These are phyloP conservation scores for Mrakia frigida DNA, from an alignment of 768 basidiomycete species.

Conservation along the genomic window DNA sequence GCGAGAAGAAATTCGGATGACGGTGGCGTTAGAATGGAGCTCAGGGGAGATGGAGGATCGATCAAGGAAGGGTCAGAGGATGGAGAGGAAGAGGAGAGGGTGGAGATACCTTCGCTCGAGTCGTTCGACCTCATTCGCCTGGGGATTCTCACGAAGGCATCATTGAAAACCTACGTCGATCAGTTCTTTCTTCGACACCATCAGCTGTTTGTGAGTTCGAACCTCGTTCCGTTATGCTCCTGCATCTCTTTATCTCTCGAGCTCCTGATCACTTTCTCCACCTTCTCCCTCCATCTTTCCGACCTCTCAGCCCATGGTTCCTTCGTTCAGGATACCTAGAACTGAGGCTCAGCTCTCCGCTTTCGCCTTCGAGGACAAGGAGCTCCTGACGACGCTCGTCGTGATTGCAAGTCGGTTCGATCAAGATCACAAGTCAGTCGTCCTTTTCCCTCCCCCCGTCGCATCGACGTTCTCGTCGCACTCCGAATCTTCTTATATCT, in stretches of 20 bases:
- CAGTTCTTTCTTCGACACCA: slow-evolving; percentile 34
- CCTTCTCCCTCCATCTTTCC: background rate
- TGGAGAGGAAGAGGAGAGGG: slow-evolving; percentile 9
- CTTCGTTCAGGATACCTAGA: slow-evolving; percentile 29
- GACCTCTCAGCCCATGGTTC: slow-evolving; percentile 33
- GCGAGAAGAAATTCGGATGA: background rate
- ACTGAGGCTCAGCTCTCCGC: slow-evolving; percentile 29
- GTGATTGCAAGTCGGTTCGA: slow-evolving; percentile 33
- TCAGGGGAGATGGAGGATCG: background rate
- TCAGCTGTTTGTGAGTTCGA: slow-evolving; percentile 34
- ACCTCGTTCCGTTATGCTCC: background rate
- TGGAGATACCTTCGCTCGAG: background rate
- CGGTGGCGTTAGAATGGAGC: background rate
- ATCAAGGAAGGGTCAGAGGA: slow-evolving; percentile 6
- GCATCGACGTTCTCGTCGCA: background rate
- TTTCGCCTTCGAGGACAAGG: slow-evolving; percentile 34
- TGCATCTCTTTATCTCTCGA: background rate
- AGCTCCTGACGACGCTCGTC: slow-evolving; percentile 34
- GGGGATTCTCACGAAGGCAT: slow-evolving; percentile 18
- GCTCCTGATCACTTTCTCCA: background rate
- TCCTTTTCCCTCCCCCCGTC: background rate
- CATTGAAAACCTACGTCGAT: slow-evolving; percentile 33
- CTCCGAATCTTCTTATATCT: background rate
- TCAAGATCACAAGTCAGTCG: slow-evolving; percentile 9
- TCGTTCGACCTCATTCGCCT: slow-evolving; percentile 32